Percentiles rank a stretch among this genome's conserved stretches.
phyloP scores from a whole-genome alignment of 2,329 filamentous ascomycete species.

The Cylindrodendrum hubeiense region DNA sequence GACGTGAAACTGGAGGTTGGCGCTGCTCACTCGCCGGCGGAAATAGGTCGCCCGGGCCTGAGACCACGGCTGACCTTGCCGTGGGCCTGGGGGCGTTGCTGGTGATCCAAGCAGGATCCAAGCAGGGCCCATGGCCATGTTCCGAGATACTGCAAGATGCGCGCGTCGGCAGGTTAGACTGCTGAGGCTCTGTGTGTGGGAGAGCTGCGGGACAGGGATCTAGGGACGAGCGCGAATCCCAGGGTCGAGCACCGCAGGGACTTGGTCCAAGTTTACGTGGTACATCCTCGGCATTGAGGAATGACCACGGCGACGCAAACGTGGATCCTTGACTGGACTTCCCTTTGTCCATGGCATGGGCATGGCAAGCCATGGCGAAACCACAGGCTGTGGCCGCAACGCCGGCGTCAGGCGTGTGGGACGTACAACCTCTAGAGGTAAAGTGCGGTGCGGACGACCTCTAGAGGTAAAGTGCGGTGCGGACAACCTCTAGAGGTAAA shows the following conservation, averaged over 20 bases:
- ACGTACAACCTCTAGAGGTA: conserved; percentile 45
- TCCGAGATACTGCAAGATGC: conserved; percentile 36
- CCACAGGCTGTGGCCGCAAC: conserved; percentile 37
- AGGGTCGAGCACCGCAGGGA: conserved; percentile 11
- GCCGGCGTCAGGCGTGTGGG: conserved; percentile 45
- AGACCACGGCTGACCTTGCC: conserved; percentile 1
- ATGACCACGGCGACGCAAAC: conserved; percentile 39
- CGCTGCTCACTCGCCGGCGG: conserved; percentile 27
- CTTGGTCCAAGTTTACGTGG: conserved; percentile 4
- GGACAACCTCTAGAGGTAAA: conserved; percentile 44
- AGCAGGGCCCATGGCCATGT: conserved; percentile 23
- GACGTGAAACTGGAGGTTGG: conserved; percentile 23
- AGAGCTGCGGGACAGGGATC: conserved; percentile 37
- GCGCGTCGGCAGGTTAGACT: conserved; percentile 29
- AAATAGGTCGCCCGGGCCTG: conserved; percentile 5
- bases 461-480: conserved; percentile 45
- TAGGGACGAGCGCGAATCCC: conserved; percentile 20
- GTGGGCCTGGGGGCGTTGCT: conserved; percentile 18
- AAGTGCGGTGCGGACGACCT: conserved; percentile 42
- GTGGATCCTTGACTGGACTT: conserved; percentile 46
- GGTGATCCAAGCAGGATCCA: background rate
- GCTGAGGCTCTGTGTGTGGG: conserved; percentile 44
- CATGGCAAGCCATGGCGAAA: conserved; percentile 39
- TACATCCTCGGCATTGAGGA: conserved; percentile 46
- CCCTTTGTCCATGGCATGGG: conserved; percentile 46